phyloP scores from a whole-genome alignment of 164 flowering plant species.

The Buxus sempervirens region DNA sequence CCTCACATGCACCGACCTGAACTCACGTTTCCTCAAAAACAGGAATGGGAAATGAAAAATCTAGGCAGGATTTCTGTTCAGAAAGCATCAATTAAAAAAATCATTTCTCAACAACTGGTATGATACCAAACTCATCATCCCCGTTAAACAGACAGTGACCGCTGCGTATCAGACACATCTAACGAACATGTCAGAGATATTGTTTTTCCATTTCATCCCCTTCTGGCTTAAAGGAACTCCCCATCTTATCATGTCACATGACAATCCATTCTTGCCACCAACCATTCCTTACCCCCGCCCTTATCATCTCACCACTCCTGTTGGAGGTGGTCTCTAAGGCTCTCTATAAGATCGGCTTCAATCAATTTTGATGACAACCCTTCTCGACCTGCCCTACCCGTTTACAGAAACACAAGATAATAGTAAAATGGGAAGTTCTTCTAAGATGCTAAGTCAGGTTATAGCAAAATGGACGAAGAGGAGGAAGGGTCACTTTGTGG shows the following conservation, averaged over 20 bases:
- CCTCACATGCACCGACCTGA: no score
- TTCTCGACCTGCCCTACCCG: not conserved
- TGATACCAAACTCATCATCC: not conserved
- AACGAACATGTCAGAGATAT: no score
- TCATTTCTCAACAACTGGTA: not conserved
- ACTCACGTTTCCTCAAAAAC: no score
- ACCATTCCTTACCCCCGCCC: conserved; percentile 10
- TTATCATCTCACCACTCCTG: not conserved
- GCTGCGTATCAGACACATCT: no score
- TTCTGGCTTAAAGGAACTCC: not conserved
- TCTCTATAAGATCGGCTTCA: no score
- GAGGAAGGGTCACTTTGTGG: conserved; percentile 39
- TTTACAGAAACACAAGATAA: not conserved
- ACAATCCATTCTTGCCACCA: conserved; percentile 19
- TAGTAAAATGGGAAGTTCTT: conserved; percentile 13
- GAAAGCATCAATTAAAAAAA: no score
- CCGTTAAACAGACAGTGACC: not conserved
- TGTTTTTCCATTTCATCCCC: not conserved
- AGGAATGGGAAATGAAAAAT: no score
- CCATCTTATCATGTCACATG: no score
- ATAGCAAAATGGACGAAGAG: conserved; percentile 33
- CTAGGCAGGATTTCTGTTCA: no score
- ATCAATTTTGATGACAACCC: no score
- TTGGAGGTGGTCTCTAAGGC: not conserved
- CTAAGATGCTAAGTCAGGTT: conserved; percentile 32